Base-by-base conservation (phyloP, 768 basidiomycete species). In the Russula sp. region DNA sequence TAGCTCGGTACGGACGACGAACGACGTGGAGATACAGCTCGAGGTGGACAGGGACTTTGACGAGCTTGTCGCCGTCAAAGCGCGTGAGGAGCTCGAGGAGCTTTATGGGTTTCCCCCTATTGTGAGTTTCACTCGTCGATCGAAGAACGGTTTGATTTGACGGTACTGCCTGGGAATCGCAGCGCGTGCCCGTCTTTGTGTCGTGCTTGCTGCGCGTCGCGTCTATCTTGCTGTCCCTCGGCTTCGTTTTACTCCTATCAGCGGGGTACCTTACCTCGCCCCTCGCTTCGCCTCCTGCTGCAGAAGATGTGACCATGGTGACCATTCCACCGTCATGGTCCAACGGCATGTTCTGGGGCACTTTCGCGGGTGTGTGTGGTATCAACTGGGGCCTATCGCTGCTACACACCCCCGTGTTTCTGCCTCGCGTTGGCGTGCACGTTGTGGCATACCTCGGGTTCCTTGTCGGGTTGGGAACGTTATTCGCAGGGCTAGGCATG, bases 111-210 rank as follows among this genome's bases (percentile, higher is more conserved):
- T 88, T n/a, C 87, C 91, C 3, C 78, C 87, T 44, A 84, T 93
- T 51, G 89, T 91, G 72, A 66, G 87, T 84, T 11, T 50, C n/a
- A 39, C 13, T 6, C 20, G 55, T 8, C 20, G 22, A 18, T 59
- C 53, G n/a, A 6, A 55, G 34, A 48, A 35, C n/a, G 32, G 13
- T 34, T 22, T 27, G n/a, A 27, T 10, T 22, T n/a, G 64, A 48
- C n/a, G 65, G 61, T 67, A 35, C 40, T 18, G 49, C 7, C 10
- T 14, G 13, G n/a, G 22, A 35, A n/a, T 20, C 18, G 22, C 69
- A 89, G 89, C 79, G 79, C 65, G 89, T 94, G 35, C 91, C 91
- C 0, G 84, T 89, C 3, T 88, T 92, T 70, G 80, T 94, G 20
- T 83, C 86, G 8, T 87, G 85, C 69, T 77, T 94, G 57, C 88